phyloP scores from a whole-genome alignment of 495 filamentous ascomycete species.

The Pseudoneurospora amorphoporcata region DNA sequence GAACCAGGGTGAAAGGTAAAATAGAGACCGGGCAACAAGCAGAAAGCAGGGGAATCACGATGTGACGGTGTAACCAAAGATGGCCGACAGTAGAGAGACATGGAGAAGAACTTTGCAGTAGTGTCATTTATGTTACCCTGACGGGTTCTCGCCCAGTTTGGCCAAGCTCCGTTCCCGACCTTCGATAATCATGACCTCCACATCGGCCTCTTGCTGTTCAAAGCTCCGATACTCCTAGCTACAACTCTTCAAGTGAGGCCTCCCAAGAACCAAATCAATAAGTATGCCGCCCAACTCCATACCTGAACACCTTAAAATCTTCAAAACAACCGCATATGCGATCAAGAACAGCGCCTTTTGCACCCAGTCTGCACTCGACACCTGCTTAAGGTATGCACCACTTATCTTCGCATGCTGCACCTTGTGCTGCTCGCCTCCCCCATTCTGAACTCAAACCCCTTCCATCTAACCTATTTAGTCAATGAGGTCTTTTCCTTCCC shows the following conservation, averaged over 20 bases:
- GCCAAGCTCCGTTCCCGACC: not conserved
- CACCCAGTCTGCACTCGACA: not conserved
- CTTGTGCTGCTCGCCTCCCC: not conserved
- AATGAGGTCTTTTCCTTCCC: conserved; percentile 19
- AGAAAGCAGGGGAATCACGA: not conserved
- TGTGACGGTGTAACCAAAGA: not conserved
- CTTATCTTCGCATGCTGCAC: not conserved
- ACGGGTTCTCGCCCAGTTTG: not conserved
- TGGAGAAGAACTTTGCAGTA: not conserved
- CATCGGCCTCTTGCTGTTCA: not conserved
- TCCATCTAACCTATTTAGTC: conserved; percentile 4
- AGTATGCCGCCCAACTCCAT: not conserved
- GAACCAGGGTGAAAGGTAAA: not conserved
- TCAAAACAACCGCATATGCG: not conserved
- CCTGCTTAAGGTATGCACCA: not conserved
- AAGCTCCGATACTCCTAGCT: not conserved
- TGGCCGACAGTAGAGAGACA: not conserved
- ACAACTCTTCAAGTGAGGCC: not conserved
- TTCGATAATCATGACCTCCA: not conserved
- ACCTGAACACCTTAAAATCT: not conserved
- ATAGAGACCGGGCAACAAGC: not conserved
- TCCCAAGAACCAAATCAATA: not conserved
- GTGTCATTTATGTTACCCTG: not conserved
- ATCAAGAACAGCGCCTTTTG: not conserved
- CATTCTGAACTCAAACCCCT: not conserved